Evolutionary conservation across 2,329 filamentous ascomycete species (phyloP).

Genomic region (Chalaropsis thielavioides): DNA sequence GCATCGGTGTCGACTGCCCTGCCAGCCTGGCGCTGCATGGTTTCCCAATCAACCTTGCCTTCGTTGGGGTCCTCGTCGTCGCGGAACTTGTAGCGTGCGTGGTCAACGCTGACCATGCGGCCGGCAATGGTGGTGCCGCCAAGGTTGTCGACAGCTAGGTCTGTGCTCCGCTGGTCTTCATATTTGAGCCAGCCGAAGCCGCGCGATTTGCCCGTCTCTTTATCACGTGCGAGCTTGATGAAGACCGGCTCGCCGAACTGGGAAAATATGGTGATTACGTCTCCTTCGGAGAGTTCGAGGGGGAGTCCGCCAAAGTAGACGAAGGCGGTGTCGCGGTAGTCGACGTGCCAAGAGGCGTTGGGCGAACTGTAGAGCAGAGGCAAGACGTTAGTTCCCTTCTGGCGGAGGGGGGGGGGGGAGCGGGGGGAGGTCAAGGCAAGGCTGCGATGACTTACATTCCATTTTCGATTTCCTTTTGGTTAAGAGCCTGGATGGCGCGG

Average conservation of each 20-base stretch:
- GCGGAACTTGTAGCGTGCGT: constrained; percentile 76
- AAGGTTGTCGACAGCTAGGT: constrained; percentile 90
- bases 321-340: constrained; percentile 95
- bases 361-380: constrained; percentile 41
- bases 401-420: not conserved
- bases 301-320: constrained; percentile 91
- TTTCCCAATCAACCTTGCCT: constrained; percentile 43
- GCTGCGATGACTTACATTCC: constrained; percentile 45
- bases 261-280: constrained; percentile 90
- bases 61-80: constrained; percentile 60
- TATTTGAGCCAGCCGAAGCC: constrained; percentile 97
- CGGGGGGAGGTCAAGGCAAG: constrained; percentile 2
- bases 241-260: constrained; percentile 93
- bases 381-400: constrained; percentile 20
- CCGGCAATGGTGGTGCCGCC: constrained; percentile 74
- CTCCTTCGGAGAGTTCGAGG: constrained; percentile 86
- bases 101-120: constrained; percentile 72
- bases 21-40: constrained; percentile 41
- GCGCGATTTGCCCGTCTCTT: constrained; percentile 86
- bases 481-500: constrained; percentile 79
- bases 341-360: constrained; percentile 87
- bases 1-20: constrained; percentile 31
- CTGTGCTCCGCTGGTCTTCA: constrained; percentile 91
- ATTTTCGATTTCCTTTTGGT: constrained; percentile 85
- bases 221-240: constrained; percentile 83